Evolutionary conservation across 1,139 yeast species (phyloP), one percentile per base, ranked within the genome.

Genomic region (Candida sojae): DNA sequence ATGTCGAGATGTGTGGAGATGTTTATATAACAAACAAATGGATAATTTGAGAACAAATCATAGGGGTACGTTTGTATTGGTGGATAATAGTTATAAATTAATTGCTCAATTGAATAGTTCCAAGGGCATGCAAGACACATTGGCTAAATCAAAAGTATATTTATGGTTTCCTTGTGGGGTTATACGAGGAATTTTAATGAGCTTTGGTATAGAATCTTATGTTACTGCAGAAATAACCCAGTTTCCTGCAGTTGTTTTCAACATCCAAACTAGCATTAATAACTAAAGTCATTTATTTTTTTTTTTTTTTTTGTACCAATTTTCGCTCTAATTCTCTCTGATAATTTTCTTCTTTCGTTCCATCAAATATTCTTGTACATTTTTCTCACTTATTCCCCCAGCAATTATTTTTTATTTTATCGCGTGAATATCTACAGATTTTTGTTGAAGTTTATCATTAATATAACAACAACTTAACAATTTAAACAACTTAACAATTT

Each of bases 41-140:
- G 97, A 91, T 65, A 91, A 90, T 60, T 74, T 93, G 52, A 79
- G 96, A 54, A 93, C 99, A 1, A 93, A 93, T 63, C 98, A 93
- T 63, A 70, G 96, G 44, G 91, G 95, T 5, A 87, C 93, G 0
- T 89, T 84, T 66, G 95, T 89, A 33, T 71, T 89, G 46, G 82
- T 88, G 12, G 96, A 89, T 62, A 82, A 79, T 60, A 70, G 70
- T 44, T 86, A 86, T 68, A 74, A 76, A 49, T 71, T 81, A 49
- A 78, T 88, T 42, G 64, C 70, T 36, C 73, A 80, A 42, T 77
- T 88, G 73, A 76, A 82, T 59, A 79, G 86, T 39, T 67, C 77
- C 11, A 57, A 60, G 29, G 83, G 83, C 1, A 66, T 67, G 31
- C 65, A 71, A 8, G 84, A 81, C 47, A 78, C 86, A 0, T 51